Evolutionary conservation across 164 flowering plant genomes (phyloP), one percentile per base, ranked within the genome.

Genomic region (Euptelea pleiosperma): DNA sequence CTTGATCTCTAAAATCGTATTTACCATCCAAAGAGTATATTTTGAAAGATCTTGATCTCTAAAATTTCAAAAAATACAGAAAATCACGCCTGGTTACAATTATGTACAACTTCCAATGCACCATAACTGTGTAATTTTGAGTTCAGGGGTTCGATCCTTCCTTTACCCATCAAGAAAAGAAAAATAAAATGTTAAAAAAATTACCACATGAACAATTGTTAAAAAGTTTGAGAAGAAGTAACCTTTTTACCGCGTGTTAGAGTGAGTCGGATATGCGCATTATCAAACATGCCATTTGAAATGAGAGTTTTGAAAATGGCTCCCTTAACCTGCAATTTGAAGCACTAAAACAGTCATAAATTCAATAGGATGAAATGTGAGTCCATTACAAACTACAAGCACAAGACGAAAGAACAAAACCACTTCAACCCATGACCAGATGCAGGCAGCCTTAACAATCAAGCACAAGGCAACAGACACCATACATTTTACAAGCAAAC

Each of bases 171-270:
- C 11, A 15, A 19, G 22, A 21, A 40, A 28, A 16, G 19, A 42
- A 8, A 31, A 6, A 35, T 14, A 2, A 26, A 14, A 30, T 18
- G 6, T n/a, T 1, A 34, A 16, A 45, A 30, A 31, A 11, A 22
- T 11, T 33, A 45, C 15, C 31, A 29, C 10, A 61, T 10, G 16
- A 57, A 11, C 22, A 24, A 21, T 14, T 63, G 14, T 53, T 39
- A 11, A 31, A 65, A 28, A 18, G 52, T 8, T 25, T 21, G 18
- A 37, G 29, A 14, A 53, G 51, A 60, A 43, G 21, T 31, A 50
- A 89, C 97, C 99, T 93, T 90, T 68, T 85, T 93, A 11, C 99
- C 99, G 33, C 97, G 97, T 0, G 99, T 93, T 44, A 93, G 77
- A 61, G 91, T 83, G 44, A 93, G 77, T 34, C 99, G 79, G 57